Conservation (phyloP, 345 rosid species). For the Arabis hirsuta region DNA sequence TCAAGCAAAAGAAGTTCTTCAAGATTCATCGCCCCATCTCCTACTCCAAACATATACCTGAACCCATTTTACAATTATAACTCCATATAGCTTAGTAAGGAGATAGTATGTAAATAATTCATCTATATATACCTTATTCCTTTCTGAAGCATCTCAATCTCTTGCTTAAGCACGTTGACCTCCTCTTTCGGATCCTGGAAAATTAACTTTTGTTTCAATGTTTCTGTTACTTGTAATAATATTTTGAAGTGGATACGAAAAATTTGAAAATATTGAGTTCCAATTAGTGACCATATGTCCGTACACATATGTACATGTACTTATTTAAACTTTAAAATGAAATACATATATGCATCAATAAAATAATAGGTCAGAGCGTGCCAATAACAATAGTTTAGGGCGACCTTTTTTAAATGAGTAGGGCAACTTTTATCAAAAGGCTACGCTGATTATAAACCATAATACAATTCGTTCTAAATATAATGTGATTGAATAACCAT, state of each 20-base stretch:
- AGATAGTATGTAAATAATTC: not conserved
- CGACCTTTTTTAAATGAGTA: conserved; percentile 8
- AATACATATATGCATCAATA: conserved; percentile 9
- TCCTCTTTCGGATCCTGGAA: conserved; percentile 68
- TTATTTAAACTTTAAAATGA: not conserved
- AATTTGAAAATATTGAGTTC: not conserved
- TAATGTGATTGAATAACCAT: not conserved
- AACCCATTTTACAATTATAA: conserved; percentile 10
- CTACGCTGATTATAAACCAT: conserved; percentile 25
- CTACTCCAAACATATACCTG: conserved; percentile 87
- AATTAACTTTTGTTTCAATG: not conserved
- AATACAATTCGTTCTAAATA: conserved; percentile 19
- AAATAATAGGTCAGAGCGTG: conserved; percentile 19
- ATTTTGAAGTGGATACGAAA: not conserved
- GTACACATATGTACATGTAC: not conserved
- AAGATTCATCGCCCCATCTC: conserved; percentile 64
- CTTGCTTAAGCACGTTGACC: conserved; percentile 66
- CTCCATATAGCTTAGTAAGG: not conserved
- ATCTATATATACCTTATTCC: conserved; percentile 59
- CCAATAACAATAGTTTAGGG: conserved; percentile 20
- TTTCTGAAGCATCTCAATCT: conserved; percentile 73
- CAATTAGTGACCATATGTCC: conserved; percentile 13
- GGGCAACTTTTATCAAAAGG: conserved; percentile 25
- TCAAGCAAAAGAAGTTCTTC: conserved; percentile 78
- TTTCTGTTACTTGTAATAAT: conserved; percentile 16